A percentile compares a stretch with the other conserved stretches of the same genome.
Conservation (phyloP, 345 rosid species). For the Turnera subulata region DNA sequence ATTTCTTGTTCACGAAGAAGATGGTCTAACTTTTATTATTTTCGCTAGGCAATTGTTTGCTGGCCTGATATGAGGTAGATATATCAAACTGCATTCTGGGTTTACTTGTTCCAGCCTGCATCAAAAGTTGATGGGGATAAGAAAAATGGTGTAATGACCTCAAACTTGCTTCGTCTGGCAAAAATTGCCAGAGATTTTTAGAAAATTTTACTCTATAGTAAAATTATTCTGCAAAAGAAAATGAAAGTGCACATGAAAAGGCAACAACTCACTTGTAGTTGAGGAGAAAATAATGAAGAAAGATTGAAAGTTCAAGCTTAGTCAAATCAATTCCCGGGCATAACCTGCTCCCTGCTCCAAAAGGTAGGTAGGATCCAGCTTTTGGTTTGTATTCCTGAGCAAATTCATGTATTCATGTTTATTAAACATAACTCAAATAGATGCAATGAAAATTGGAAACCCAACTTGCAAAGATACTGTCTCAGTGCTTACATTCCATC, state of each 20-base stretch:
- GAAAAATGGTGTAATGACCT: too few species aligned
- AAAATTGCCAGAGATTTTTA: too few species aligned
- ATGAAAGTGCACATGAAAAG: background rate
- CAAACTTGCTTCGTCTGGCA: too few species aligned
- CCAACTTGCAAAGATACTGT: background rate
- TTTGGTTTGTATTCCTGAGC: constrained; percentile 29
- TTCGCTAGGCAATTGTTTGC: too few species aligned
- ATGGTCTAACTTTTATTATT: too few species aligned
- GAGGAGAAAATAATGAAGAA: constrained; percentile 46
- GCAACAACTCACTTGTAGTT: constrained; percentile 32
- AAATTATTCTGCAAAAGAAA: background rate
- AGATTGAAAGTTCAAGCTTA: constrained; percentile 46
- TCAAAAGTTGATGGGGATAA: too few species aligned
- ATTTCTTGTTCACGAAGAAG: too few species aligned
- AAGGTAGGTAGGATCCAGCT: constrained; percentile 49
- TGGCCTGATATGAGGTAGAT: too few species aligned
- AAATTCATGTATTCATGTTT: background rate
- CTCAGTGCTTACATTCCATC: constrained; percentile 42
- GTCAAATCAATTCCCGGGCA: constrained; percentile 54
- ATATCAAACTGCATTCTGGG: too few species aligned
- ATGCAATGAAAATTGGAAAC: background rate
- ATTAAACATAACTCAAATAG: background rate
- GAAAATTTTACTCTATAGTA: background rate
- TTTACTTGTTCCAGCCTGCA: too few species aligned
- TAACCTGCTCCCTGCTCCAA: constrained; percentile 43